These are phyloP conservation scores for Rhodomyrtus psidioides DNA, from an alignment of 441 rosid genomes.

Conservation along the genomic window DNA sequence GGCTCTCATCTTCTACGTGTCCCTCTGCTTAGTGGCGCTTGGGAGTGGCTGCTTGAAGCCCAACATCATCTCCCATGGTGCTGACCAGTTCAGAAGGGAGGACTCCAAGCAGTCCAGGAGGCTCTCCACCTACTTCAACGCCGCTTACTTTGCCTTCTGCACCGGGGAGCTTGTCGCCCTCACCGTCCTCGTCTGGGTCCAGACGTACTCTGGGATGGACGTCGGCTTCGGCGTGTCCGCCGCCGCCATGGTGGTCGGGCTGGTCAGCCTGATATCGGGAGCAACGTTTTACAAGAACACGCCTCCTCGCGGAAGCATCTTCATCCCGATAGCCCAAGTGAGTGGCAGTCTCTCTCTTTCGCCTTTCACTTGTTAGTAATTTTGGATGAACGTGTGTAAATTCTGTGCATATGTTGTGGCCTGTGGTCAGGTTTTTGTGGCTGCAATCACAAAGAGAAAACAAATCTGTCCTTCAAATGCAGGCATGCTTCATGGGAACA, in stretches of 20 bases:
- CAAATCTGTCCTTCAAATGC: constrained; percentile 49
- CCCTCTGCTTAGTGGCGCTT: constrained; percentile 75
- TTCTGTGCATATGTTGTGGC: background rate
- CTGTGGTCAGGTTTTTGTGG: constrained; percentile 58
- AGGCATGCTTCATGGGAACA: constrained; percentile 41
- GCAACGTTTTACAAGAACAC: constrained; percentile 58
- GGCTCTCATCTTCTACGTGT: constrained; percentile 60
- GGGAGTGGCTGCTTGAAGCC: constrained; percentile 97
- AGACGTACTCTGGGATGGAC: constrained; percentile 93
- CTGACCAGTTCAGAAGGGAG: constrained; percentile 61
- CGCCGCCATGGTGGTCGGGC: constrained; percentile 76
- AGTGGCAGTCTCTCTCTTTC: background rate
- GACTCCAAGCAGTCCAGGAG: constrained; percentile 32
- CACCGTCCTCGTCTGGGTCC: constrained; percentile 80
- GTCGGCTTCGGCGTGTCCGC: constrained; percentile 90
- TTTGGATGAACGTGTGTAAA: background rate
- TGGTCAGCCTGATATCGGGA: constrained; percentile 66
- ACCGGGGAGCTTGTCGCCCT: constrained; percentile 77
- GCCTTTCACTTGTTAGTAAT: background rate
- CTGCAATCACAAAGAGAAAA: constrained; percentile 66
- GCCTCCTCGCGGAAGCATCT: constrained; percentile 73
- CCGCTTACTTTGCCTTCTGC: constrained; percentile 90
- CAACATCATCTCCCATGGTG: constrained; percentile 93
- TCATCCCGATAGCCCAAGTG: constrained; percentile 78
- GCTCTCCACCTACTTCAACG: constrained; percentile 82